Percentiles rank a stretch among this genome's conserved stretches.
Conservation (phyloP, 805 yeast genomes). For the Alloascoidea africana region DNA sequence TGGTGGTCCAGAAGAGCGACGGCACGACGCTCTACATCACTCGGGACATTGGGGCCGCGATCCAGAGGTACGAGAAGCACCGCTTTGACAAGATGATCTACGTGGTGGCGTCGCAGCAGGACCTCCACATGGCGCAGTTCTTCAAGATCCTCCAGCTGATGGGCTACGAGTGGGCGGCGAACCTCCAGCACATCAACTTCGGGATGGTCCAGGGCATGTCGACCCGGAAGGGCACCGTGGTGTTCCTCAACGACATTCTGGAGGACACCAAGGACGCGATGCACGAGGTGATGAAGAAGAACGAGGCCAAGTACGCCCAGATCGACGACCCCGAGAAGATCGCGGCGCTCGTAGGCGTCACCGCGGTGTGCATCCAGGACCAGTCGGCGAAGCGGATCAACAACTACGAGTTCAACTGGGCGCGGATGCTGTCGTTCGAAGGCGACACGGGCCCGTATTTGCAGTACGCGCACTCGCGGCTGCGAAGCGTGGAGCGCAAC, state of each 20-base stretch:
- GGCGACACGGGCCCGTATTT: constrained; percentile 99
- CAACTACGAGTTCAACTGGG: constrained; percentile 95
- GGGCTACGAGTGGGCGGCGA: constrained; percentile 79
- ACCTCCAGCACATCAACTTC: constrained; percentile 72
- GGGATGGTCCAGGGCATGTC: constrained; percentile 99
- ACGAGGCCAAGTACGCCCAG: constrained; percentile 81
- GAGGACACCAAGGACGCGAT: constrained; percentile 88
- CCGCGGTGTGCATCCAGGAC: constrained; percentile 98
- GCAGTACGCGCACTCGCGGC: constrained; percentile 96
- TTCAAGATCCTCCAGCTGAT: constrained; percentile 85
- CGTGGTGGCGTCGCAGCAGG: constrained; percentile 94
- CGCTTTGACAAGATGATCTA: constrained; percentile 92
- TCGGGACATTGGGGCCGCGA: constrained; percentile 94
- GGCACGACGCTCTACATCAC: constrained; percentile 91
- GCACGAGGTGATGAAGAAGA: constrained; percentile 93
- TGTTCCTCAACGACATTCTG: constrained; percentile 85
- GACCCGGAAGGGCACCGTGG: constrained; percentile 96
- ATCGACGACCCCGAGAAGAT: constrained; percentile 87
- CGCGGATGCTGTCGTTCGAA: constrained; percentile 94
- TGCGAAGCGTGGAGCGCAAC: constrained; percentile 87
- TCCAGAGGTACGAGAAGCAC: constrained; percentile 70
- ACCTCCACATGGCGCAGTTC: constrained; percentile 84
- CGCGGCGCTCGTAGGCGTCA: constrained; percentile 90
- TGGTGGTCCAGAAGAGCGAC: constrained; percentile 83
- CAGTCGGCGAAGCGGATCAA: constrained; percentile 95